A percentile compares a stretch with the other conserved stretches of the same genome.
Conservation (phyloP, 192 early-diverging fungal species). For the Lunasporangiospora selenospora region DNA sequence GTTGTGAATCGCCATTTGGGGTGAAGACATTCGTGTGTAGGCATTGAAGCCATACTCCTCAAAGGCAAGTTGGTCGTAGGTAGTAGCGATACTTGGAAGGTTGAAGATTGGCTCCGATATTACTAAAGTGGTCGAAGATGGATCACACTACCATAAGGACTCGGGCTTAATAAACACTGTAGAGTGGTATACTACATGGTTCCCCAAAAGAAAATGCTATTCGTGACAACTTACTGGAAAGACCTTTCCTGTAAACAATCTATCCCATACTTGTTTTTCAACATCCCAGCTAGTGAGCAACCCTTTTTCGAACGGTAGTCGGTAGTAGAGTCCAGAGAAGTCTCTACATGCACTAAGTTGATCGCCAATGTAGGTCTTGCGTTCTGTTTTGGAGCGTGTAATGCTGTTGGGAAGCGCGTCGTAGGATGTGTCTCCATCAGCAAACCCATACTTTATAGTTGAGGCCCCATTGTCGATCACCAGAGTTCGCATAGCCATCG, state of each 20-base stretch:
- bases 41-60: constrained; percentile 81
- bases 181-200: too few species aligned
- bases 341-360: constrained; percentile 67
- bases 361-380: constrained; percentile 70
- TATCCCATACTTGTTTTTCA: constrained; percentile 82
- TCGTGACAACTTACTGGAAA: constrained; percentile 68
- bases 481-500: constrained; percentile 29
- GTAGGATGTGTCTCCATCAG: constrained; percentile 15
- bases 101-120: constrained; percentile 86
- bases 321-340: constrained; percentile 75
- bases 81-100: constrained; percentile 69
- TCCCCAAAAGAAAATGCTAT: too few species aligned
- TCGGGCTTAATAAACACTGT: too few species aligned
- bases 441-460: constrained; percentile 38
- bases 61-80: constrained; percentile 85
- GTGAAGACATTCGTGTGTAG: constrained; percentile 51
- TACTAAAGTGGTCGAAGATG: constrained; percentile 64
- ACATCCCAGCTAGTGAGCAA: constrained; percentile 80
- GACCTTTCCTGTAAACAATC: constrained; percentile 68
- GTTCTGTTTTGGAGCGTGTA: constrained; percentile 62
- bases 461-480: constrained; percentile 49
- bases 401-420: constrained; percentile 66
- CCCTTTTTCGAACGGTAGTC: constrained; percentile 85
- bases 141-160: constrained; percentile 56
- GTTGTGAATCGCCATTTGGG: constrained; percentile 62